Base-by-base conservation (phyloP, 257 asterid genomes). In the Jacaranda copaia region DNA sequence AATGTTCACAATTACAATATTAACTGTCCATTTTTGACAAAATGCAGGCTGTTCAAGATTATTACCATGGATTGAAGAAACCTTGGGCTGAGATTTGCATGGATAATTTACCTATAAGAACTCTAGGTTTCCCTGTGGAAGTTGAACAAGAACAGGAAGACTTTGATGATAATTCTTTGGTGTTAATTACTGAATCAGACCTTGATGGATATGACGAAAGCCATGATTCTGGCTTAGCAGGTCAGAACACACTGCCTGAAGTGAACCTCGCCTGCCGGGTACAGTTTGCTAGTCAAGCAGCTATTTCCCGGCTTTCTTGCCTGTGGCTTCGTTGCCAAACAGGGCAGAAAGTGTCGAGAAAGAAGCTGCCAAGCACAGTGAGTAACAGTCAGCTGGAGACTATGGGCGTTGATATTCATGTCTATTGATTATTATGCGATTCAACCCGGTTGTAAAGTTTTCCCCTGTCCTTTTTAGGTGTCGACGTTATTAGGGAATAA, bases 201-300 rank as follows among this genome's bases (percentile, higher is more conserved):
- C 97, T 93, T 19, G 97, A 93, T 66, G 97, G 98, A 20, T 94
- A 92, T 6, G 90, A 87, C 36, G 97, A 92, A 80, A 81, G 68
- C 63, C 72, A 18, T 0, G 89, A 79, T 55, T 76, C 77, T 14
- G 73, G 69, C 19, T n/a, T 36, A 68, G 68, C 43, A 9, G 81
- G 80, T 19, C 75, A 74, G 67, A 82, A 70, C 35, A 69, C 35
- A 73, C 45, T 79, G 76, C 72, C 77, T 14, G 89, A 88, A 70
- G 80, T 75, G 45, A 93, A 87, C 57, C 79, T 87, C 15, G 94
- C 89, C 6, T 88, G 89, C 63, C 89, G 84, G 78, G 88, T 89
- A 69, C 97, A 93, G 80, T 87, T 89, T 84, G 96, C 87, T n/a
- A 82, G 91, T 58, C 91, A 89, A 75, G 94, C 94, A 49, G 88